Conservation (phyloP, 208 protist species). For the Blastocrithidia nonstop region DNA sequence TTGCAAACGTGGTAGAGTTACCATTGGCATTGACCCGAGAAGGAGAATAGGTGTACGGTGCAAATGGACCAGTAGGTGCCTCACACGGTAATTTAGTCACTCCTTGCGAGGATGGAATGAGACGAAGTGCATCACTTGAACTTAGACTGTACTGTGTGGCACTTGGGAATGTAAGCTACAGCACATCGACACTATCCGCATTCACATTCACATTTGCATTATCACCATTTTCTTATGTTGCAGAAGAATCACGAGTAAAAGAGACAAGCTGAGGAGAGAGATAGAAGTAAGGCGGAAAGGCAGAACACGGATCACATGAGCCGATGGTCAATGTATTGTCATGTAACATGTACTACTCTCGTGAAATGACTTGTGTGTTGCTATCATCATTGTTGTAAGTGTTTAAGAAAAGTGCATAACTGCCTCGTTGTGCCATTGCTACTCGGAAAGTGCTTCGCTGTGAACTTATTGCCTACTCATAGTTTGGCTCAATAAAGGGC, state of each 20-base stretch:
- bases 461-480: conserved; percentile 14
- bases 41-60: conserved; percentile 24
- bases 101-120: conserved; percentile 43
- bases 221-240: conserved; percentile 8
- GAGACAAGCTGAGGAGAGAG: conserved; percentile 14
- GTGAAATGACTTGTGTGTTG: conserved; percentile 11
- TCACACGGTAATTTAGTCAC: conserved; percentile 26
- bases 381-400: too few relatives aligned
- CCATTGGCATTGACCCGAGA: conserved; percentile 9
- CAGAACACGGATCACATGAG: conserved; percentile 63
- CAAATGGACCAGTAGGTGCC: conserved; percentile 32
- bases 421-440: conserved; percentile 19
- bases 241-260: conserved; percentile 40
- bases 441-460: conserved; percentile 31
- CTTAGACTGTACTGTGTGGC: conserved; percentile 10
- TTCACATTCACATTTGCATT: too few relatives aligned
- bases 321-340: conserved; percentile 24
- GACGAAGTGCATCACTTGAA: conserved; percentile 29
- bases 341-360: conserved; percentile 45
- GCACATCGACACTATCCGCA: neutral
- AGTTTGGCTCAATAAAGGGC: conserved; percentile 24
- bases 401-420: conserved; percentile 47
- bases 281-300: conserved; percentile 47
- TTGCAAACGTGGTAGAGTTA: conserved; percentile 19
- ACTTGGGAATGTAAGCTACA: conserved; percentile 4